Evolutionary conservation across 139 green algal genomes (phyloP), one percentile per base, ranked within the genome.

Genomic region (Mesotaenium endlicherianum): DNA sequence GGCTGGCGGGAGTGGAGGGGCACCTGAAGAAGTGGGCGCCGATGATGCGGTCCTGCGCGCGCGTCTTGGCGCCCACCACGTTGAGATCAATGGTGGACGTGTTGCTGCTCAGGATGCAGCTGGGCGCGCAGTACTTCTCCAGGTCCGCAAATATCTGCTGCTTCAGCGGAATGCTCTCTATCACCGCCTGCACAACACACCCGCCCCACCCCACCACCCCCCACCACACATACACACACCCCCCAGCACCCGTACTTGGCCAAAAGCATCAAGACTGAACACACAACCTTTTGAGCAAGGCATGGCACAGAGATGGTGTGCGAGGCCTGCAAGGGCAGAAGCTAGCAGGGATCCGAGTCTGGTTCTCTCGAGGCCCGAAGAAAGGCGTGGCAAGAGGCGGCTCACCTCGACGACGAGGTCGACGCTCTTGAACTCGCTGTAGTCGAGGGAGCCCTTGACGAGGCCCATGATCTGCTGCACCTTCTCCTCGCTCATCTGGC

Each of bases 81-180:
- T 93, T 90, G 68, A 99, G 96, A 91, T 98, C 93, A 75, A 99
- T 99, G 77, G 97, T 99, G 57, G 92, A 97, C 31, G 97, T 99
- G 92, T 99, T 99, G 81, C 93, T 98, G n/a, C 94, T 91, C 55
- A 99, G 89, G 78, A 99, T 97, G 89, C 88, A 93, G 83, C 97
- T 86, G 0, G 91, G 89, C 2, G 89, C 84, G 87, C 93, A 97
- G 0, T 75, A 77, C 8, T 83, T 59, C 89, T 97, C 93, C 72
- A 98, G 84, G 77, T 94, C 92, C 3, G 42, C 40, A 70, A 93
- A 93, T 53, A 93, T 92, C 71, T 89, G 80, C 89, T 98, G 96
- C 92, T 99, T 99, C 20, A 99, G 84, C 1, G 83, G 70, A 55
- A 99, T 92, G 81, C 95, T 90, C 91, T 99, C 97, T 31, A 99